phyloP scores from a whole-genome alignment of 192 early-diverging fungal species.

The Anaeromyces robustus region DNA sequence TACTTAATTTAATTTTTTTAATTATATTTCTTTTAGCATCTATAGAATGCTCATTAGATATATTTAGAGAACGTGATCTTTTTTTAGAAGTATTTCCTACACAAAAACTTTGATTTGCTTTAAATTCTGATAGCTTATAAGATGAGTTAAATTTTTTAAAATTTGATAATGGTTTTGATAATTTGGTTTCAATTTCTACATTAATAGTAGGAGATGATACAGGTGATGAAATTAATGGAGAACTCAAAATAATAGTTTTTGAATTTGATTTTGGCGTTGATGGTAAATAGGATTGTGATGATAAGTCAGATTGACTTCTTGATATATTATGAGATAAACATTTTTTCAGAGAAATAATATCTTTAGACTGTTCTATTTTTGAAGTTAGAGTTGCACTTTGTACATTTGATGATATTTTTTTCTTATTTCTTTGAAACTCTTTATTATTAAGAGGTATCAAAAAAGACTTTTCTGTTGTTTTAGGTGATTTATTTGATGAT shows the following conservation, averaged over 20 bases:
- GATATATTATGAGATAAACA: background rate
- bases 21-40: too few relatives aligned
- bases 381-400: too few relatives aligned
- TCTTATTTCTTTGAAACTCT: too few relatives aligned
- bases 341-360: background rate
- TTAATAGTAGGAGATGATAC: background rate
- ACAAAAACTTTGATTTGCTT: background rate
- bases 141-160: background rate
- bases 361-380: background rate
- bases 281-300: background rate
- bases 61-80: too few relatives aligned
- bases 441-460: too few relatives aligned
- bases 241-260: background rate
- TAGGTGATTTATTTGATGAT: too few relatives aligned
- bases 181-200: too few relatives aligned
- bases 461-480: too few relatives aligned
- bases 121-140: too few relatives aligned
- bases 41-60: too few relatives aligned
- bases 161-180: background rate
- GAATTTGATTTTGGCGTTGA: background rate
- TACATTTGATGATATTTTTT: too few relatives aligned
- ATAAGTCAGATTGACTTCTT: background rate
- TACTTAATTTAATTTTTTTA: background rate
- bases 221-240: background rate
- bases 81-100: background rate